phyloP scores from a whole-genome alignment of 805 yeast genomes.

The Pichia insulana region DNA sequence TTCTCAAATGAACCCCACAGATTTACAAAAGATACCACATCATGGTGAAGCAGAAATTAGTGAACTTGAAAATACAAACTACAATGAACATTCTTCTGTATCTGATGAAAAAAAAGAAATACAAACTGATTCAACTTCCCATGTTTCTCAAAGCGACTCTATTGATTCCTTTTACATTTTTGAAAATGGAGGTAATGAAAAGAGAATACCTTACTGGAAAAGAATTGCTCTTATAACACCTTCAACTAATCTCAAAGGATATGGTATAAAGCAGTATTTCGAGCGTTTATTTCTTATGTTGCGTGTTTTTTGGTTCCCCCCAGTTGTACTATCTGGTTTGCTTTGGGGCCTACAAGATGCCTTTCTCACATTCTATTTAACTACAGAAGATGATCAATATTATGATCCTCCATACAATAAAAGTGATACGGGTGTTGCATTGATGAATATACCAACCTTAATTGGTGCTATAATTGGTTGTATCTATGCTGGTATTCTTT shows the following conservation, averaged over 20 bases:
- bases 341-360: constrained; percentile 81
- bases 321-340: constrained; percentile 56
- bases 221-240: constrained; percentile 43
- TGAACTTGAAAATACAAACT: not conserved
- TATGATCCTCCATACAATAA: constrained; percentile 61
- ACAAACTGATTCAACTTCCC: constrained; percentile 4
- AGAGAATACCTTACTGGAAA: constrained; percentile 36
- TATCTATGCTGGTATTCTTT: constrained; percentile 50
- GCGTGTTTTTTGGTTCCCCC: constrained; percentile 54
- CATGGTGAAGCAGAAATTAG: not conserved
- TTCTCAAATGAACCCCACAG: not conserved
- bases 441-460: constrained; percentile 66
- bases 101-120: constrained; percentile 5
- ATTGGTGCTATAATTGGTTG: constrained; percentile 63
- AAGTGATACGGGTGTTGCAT: constrained; percentile 56
- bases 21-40: constrained; percentile 7
- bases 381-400: constrained; percentile 62
- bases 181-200: constrained; percentile 34
- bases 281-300: constrained; percentile 40
- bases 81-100: not conserved
- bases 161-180: constrained; percentile 12
- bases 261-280: constrained; percentile 58
- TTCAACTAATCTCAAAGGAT: constrained; percentile 52
- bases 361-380: constrained; percentile 62
- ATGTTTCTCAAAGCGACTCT: constrained; percentile 3